Evolutionary conservation across 805 yeast species (phyloP).

Genomic region (Tetrapisispora nanseiensis): DNA sequence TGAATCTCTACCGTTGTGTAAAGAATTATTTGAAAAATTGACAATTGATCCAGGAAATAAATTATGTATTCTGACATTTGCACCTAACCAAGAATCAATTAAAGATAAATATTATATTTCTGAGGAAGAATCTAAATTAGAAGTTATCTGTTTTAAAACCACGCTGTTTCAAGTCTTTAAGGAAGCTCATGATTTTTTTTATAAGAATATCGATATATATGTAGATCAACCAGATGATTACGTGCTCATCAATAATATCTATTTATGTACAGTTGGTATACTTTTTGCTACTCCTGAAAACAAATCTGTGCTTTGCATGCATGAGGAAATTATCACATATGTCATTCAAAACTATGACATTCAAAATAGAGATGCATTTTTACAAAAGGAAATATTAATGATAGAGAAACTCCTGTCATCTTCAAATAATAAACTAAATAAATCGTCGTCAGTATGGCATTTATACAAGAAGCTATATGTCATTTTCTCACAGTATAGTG

Average conservation of each 20-base stretch:
- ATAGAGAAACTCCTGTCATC: constrained; percentile 25
- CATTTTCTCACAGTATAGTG: neutral
- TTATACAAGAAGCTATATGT: constrained; percentile 25
- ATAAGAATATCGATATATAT: constrained; percentile 1
- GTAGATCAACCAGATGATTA: constrained; percentile 8
- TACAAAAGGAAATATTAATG: constrained; percentile 14
- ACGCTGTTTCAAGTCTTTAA: constrained; percentile 23
- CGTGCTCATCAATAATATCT: neutral
- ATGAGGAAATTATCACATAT: constrained; percentile 18
- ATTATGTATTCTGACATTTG: constrained; percentile 11
- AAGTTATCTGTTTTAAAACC: constrained; percentile 29
- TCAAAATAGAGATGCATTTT: constrained; percentile 2
- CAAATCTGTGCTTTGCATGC: constrained; percentile 26
- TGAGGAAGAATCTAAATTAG: constrained; percentile 12
- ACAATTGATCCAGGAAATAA: constrained; percentile 2
- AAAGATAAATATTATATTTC: constrained; percentile 7
- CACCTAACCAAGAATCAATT: constrained; percentile 12
- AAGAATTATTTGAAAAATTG: constrained; percentile 11
- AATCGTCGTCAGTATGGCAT: constrained; percentile 33
- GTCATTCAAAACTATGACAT: constrained; percentile 3
- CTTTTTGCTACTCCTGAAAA: constrained; percentile 32
- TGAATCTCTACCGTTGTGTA: constrained; percentile 4
- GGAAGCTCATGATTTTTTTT: constrained; percentile 24
- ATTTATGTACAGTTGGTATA: constrained; percentile 25
- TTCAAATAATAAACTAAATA: constrained; percentile 28